Evolutionary conservation across 1,284 basidiomycete species (phyloP).

Genomic region (Rugosomyces carneus): DNA sequence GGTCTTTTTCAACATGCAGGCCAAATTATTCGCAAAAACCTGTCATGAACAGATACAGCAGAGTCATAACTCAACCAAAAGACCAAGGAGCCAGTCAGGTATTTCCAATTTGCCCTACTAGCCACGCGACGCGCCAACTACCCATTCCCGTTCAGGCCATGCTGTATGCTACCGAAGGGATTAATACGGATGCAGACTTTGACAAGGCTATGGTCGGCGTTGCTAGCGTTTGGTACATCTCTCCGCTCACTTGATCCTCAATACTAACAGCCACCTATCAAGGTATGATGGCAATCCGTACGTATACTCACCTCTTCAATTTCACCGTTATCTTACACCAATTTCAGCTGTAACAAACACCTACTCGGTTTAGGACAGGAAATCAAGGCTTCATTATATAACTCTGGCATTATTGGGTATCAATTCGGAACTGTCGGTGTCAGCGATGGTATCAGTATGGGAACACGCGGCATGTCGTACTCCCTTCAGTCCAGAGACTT

Average conservation of each 20-base stretch:
- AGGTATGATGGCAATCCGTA: slow-evolving; percentile 92
- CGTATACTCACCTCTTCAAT: slow-evolving; percentile 28
- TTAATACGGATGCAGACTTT: slow-evolving; percentile 74
- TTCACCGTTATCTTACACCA: slow-evolving; percentile 2
- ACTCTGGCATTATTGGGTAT: slow-evolving; percentile 83
- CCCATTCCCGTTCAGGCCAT: slow-evolving; percentile 62
- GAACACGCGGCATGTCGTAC: slow-evolving; percentile 88
- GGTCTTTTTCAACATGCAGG: background rate
- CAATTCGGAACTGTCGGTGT: slow-evolving; percentile 98
- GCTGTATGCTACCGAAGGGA: slow-evolving; percentile 92
- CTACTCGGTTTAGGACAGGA: slow-evolving; percentile 84
- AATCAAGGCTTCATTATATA: slow-evolving; percentile 75
- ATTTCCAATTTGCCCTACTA: slow-evolving; percentile 11
- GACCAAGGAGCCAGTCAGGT: slow-evolving; percentile 92
- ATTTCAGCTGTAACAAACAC: slow-evolving; percentile 82
- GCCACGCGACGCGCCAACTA: background rate
- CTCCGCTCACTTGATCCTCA: slow-evolving; percentile 11
- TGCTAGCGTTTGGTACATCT: slow-evolving; percentile 84
- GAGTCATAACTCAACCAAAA: slow-evolving; percentile 82
- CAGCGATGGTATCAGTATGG: slow-evolving; percentile 98
- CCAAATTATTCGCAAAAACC: slow-evolving; percentile 29
- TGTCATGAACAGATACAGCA: slow-evolving; percentile 80
- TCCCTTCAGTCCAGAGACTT: slow-evolving; percentile 94
- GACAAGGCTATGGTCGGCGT: slow-evolving; percentile 95
- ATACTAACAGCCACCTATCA: slow-evolving; percentile 2